A percentile compares a stretch with the other conserved stretches of the same genome.
Conservation (phyloP, 2,329 filamentous ascomycete genomes). For the Colletotrichum orbiculare region DNA sequence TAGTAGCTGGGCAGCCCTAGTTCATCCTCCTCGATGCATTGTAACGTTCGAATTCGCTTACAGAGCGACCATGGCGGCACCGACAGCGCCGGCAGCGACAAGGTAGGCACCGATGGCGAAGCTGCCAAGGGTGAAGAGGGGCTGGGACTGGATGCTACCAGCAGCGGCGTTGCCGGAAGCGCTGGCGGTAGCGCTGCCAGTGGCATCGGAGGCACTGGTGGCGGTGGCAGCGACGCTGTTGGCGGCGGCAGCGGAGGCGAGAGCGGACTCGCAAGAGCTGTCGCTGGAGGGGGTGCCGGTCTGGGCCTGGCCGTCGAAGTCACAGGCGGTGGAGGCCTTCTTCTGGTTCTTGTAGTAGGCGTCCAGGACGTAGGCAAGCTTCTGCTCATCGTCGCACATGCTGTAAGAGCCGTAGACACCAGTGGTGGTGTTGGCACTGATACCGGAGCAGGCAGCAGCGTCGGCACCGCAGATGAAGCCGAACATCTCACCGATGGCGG, state of each 20-base stretch:
- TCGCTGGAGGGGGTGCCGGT: slow-evolving; percentile 60
- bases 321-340: slow-evolving; percentile 69
- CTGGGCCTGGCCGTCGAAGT: slow-evolving; percentile 75
- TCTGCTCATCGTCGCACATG: slow-evolving; percentile 77
- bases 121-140: slow-evolving; percentile 58
- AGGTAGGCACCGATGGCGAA: slow-evolving; percentile 62
- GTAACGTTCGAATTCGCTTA: slow-evolving; percentile 48
- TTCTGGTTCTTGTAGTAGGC: slow-evolving; percentile 74
- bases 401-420: slow-evolving; percentile 81
- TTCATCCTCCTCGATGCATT: slow-evolving; percentile 26
- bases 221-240: slow-evolving; percentile 60
- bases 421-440: slow-evolving; percentile 72
- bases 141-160: slow-evolving; percentile 49
- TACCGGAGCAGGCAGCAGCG: slow-evolving; percentile 71
- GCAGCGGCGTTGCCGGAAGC: slow-evolving; percentile 34
- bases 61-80: slow-evolving; percentile 65
- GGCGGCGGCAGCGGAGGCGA: slow-evolving; percentile 72
- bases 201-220: slow-evolving; percentile 49
- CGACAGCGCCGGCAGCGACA: slow-evolving; percentile 61
- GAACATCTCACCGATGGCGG: slow-evolving; percentile 77
- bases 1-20: not conserved
- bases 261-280: slow-evolving; percentile 65
- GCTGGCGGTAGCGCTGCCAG: slow-evolving; percentile 40
- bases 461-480: slow-evolving; percentile 74
- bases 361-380: slow-evolving; percentile 80